Base-by-base conservation (phyloP, 306 rosid genomes). In the Casuarina cunninghamiana region DNA sequence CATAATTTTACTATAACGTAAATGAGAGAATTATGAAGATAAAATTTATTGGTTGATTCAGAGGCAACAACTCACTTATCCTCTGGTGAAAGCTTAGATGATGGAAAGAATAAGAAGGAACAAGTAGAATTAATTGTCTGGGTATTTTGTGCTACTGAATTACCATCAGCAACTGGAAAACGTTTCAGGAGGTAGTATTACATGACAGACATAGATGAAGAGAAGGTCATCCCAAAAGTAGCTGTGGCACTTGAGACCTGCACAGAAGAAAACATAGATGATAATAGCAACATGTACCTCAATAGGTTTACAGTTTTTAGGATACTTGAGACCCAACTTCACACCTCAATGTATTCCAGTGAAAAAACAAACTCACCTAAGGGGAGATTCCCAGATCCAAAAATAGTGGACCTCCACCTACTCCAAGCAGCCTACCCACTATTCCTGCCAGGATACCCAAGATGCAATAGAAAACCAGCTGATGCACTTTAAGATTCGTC, bases 221-320 rank as follows among this genome's bases (percentile, higher is more conserved):
- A 95, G 82, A 95, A 95, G 72, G 87, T 88, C 98, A 92, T 95
- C 58, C 96, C 97, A 73, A 95, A 92, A 5, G 97, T 95, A 55
- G 97, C 98, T 3, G 97, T 90, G 77, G 98, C 97, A 12, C 95
- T 95, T 60, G 98, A 91, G 69, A 95, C 98, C 98, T 95, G 86
- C 83, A 72, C 53, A 58, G 17, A 78, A 81, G 42, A 74, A 16
- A 69, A 63, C 7, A 26, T 26, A 26, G 32, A 26, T 26, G 32
- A 26, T 26, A 26, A 26, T 26, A 26, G 32, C 32, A 26, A 26
- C 32, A 26, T 26, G 32, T 26, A 26, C 32, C 32, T 26, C 32
- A 26, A 26, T 26, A 26, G 32, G 32, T 26, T 26, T 26, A 26
- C 32, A 26, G 32, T 26, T 26, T 26, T 26, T 26, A 26, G 32